Conservation (phyloP, 495 filamentous ascomycete genomes). For the Penicillium pancosmium region DNA sequence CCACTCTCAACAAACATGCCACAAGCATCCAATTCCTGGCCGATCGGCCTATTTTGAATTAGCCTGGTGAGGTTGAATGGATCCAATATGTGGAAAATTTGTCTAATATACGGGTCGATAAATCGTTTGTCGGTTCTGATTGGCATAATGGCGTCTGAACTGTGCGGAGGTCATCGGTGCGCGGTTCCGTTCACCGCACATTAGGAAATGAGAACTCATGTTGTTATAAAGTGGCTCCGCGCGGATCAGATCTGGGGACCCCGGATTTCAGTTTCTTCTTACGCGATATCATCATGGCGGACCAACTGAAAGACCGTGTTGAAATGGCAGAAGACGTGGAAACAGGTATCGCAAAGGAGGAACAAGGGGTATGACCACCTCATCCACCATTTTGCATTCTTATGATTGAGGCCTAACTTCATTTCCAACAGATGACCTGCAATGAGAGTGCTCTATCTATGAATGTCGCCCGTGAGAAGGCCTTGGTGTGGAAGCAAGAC, state of each 20-base stretch:
- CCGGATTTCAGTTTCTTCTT: not conserved
- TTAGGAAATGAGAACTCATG: not conserved
- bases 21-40: not conserved
- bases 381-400: not conserved
- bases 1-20: not conserved
- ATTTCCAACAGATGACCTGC: not conserved
- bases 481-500: slow-evolving; percentile 62
- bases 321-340: not conserved
- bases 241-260: not conserved
- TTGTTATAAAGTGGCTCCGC: not conserved
- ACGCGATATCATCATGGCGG: not conserved
- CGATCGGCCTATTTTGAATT: not conserved
- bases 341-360: not conserved
- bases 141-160: not conserved
- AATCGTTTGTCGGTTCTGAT: not conserved
- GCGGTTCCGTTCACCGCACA: not conserved
- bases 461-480: slow-evolving; percentile 27
- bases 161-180: not conserved
- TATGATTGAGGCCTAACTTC: not conserved
- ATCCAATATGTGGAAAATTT: not conserved
- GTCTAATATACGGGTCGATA: not conserved
- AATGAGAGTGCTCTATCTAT: not conserved
- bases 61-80: not conserved
- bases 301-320: not conserved
- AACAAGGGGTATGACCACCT: not conserved